These are phyloP conservation scores for Plicaturopsis crispa DNA, from an alignment of 768 basidiomycete species.

Conservation along the genomic window DNA sequence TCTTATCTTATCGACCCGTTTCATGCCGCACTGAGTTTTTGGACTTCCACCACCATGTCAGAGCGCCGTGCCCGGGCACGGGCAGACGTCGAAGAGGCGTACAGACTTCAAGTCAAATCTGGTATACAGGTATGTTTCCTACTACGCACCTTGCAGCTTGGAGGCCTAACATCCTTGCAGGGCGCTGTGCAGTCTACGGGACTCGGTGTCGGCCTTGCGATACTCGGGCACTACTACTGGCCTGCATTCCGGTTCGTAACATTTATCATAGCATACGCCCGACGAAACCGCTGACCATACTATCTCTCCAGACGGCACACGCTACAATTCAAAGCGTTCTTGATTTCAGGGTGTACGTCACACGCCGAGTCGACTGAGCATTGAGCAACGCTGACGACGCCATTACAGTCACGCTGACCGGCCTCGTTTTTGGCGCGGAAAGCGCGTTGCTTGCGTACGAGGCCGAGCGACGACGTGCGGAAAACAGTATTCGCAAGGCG, in stretches of 20 bases:
- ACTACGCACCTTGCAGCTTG: slow-evolving; percentile 5
- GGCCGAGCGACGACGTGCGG: slow-evolving; percentile 52
- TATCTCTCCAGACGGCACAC: slow-evolving; percentile 57
- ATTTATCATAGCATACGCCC: slow-evolving; percentile 1
- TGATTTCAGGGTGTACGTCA: slow-evolving; percentile 62
- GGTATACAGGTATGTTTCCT: slow-evolving; percentile 42
- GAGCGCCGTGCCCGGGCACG: too few relatives aligned
- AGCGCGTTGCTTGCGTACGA: slow-evolving; percentile 69
- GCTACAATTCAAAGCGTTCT: slow-evolving; percentile 72
- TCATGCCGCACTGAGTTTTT: too few relatives aligned
- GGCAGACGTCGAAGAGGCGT: slow-evolving; percentile 46
- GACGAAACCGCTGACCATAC: background rate
- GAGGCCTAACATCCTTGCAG: slow-evolving; percentile 20
- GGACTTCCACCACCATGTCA: too few relatives aligned
- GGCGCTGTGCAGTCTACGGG: slow-evolving; percentile 45
- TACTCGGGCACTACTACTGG: slow-evolving; percentile 65
- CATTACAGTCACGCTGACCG: slow-evolving; percentile 50
- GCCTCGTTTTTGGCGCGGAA: slow-evolving; percentile 72
- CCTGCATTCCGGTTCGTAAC: slow-evolving; percentile 56
- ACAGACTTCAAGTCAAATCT: slow-evolving; percentile 50
- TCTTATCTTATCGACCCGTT: too few relatives aligned
- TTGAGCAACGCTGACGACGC: slow-evolving; percentile 1
- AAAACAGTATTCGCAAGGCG: slow-evolving; percentile 62
- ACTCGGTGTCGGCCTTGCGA: slow-evolving; percentile 51
- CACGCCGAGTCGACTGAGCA: background rate